Evolutionary conservation across 1,139 yeast species (phyloP).

Genomic region (Taphrina deformans): DNA sequence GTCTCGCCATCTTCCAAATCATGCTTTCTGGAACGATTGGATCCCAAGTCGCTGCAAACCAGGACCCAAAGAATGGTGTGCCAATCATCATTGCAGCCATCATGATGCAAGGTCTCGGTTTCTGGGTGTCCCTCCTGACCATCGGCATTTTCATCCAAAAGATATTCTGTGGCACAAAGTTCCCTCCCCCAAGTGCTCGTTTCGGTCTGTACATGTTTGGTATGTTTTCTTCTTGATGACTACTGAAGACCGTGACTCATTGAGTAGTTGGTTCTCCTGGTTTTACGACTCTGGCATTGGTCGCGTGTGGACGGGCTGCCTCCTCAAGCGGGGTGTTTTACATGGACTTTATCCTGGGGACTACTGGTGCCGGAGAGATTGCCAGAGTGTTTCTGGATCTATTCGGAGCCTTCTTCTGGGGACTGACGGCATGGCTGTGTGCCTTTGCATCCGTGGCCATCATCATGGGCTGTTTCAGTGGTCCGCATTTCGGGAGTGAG

Average conservation of each 20-base stretch:
- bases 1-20: constrained; percentile 21
- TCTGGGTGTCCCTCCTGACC: constrained; percentile 18
- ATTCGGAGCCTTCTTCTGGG: constrained; percentile 28
- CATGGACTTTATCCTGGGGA: constrained; percentile 8
- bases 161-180: constrained; percentile 2
- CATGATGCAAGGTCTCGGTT: constrained; percentile 33
- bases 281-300: constrained; percentile 26
- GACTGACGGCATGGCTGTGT: constrained; percentile 27
- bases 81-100: constrained; percentile 27
- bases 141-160: constrained; percentile 5
- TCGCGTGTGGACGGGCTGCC: constrained; percentile 26
- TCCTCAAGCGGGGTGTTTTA: not conserved
- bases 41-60: constrained; percentile 7
- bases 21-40: constrained; percentile 32
- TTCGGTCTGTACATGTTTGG: constrained; percentile 28
- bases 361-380: not conserved
- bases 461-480: constrained; percentile 16
- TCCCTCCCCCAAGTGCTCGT: constrained; percentile 14
- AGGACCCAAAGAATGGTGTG: constrained; percentile 9
- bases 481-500: constrained; percentile 7
- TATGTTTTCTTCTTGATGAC: not conserved
- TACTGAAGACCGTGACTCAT: not conserved
- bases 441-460: constrained; percentile 3
- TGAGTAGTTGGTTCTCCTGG: constrained; percentile 21
- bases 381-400: constrained; percentile 7